phyloP scores from a whole-genome alignment of 163 green algal species.

The Chlorella variabilis region DNA sequence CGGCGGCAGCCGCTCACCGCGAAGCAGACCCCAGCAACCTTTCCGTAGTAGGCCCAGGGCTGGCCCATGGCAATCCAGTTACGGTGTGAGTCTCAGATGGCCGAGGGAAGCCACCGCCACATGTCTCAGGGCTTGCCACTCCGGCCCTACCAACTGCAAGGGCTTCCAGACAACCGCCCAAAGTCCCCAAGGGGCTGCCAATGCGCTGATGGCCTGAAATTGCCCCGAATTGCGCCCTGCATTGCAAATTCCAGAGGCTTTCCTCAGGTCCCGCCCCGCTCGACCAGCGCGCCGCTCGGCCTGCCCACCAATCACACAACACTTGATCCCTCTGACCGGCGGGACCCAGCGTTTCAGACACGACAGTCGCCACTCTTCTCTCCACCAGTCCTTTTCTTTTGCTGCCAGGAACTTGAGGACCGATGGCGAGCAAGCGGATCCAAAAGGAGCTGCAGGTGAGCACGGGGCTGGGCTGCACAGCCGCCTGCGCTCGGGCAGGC shows the following conservation, averaged over 20 bases:
- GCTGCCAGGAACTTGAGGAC: no score
- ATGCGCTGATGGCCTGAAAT: background rate
- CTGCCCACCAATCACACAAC: background rate
- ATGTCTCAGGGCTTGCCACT: no score
- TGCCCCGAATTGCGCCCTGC: background rate
- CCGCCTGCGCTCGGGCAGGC: background rate
- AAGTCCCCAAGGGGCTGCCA: no score
- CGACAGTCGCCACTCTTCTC: no score
- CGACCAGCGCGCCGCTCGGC: no score
- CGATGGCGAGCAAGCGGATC: conserved; percentile 73
- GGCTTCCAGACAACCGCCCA: no score
- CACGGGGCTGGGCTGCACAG: background rate
- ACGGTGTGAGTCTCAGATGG: no score
- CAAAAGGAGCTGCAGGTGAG: conserved; percentile 70
- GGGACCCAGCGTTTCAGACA: no score
- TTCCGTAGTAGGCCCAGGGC: conserved; percentile 48
- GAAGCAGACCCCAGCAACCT: conserved; percentile 53
- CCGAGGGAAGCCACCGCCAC: no score
- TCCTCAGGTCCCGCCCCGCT: background rate
- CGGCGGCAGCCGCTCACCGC: conserved; percentile 38
- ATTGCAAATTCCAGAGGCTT: background rate
- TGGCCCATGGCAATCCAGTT: background rate
- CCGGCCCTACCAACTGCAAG: no score
- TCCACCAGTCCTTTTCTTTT: no score
- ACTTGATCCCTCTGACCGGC: background rate